phyloP scores from a whole-genome alignment of 2,329 filamentous ascomycete genomes.

The Calonectria naviculata region DNA sequence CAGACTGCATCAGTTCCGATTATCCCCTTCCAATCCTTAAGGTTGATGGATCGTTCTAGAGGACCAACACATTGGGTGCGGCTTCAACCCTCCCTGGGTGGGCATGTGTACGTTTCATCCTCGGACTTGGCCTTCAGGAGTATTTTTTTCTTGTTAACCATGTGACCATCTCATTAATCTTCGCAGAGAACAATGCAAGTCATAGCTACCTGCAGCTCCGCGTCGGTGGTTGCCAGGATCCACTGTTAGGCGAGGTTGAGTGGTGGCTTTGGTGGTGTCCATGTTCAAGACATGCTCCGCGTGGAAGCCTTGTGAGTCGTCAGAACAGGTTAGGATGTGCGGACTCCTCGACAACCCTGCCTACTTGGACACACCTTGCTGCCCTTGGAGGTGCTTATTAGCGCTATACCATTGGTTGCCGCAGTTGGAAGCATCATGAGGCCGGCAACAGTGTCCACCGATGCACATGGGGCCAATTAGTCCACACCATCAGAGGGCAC shows the following conservation, averaged over 20 bases:
- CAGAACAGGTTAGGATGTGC: slow-evolving; percentile 6
- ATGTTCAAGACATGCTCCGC: slow-evolving; percentile 2
- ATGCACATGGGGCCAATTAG: slow-evolving; percentile 23
- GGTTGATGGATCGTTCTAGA: neutral
- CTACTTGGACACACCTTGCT: slow-evolving; percentile 2
- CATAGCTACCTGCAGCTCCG: slow-evolving; percentile 27
- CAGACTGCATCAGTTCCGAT: neutral
- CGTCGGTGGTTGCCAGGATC: neutral
- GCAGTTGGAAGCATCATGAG: slow-evolving; percentile 35
- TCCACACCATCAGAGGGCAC: slow-evolving; percentile 23
- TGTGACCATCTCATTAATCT: slow-evolving; percentile 14
- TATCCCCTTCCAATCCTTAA: neutral
- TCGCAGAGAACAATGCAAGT: slow-evolving; percentile 20
- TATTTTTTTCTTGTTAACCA: neutral
- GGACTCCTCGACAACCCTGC: slow-evolving; percentile 9
- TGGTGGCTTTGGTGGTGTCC: slow-evolving; percentile 7
- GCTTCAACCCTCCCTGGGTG: slow-evolving; percentile 10
- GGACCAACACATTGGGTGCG: neutral
- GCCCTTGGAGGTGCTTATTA: slow-evolving; percentile 19
- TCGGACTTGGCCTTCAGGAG: neutral
- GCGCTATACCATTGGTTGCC: slow-evolving; percentile 27
- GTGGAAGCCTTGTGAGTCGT: slow-evolving; percentile 7
- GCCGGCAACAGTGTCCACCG: slow-evolving; percentile 24
- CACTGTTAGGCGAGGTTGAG: slow-evolving; percentile 13
- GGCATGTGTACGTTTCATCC: slow-evolving; percentile 3